These are phyloP conservation scores for Pichia ethanolica DNA, from an alignment of 805 yeast genomes.

Conservation along the genomic window DNA sequence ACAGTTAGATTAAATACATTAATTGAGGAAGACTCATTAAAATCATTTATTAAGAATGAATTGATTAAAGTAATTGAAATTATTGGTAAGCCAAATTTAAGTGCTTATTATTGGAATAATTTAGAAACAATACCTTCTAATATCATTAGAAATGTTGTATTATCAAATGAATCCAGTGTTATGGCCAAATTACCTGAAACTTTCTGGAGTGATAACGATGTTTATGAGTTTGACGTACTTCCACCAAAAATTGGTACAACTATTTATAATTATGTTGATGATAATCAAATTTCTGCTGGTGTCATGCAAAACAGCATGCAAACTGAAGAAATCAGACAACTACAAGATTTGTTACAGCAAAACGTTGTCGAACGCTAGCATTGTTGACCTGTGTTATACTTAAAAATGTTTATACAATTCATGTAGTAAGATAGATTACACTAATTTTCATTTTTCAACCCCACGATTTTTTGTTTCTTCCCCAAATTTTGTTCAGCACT, in stretches of 20 bases:
- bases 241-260: conserved; percentile 52
- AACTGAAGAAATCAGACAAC: conserved; percentile 20
- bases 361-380: conserved; percentile 9
- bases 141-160: conserved; percentile 56
- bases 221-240: conserved; percentile 63
- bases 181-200: conserved; percentile 61
- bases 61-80: conserved; percentile 12
- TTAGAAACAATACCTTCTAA: conserved; percentile 45
- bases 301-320: conserved; percentile 22
- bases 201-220: conserved; percentile 55
- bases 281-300: conserved; percentile 37
- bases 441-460: too few species aligned
- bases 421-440: too few species aligned
- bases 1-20: conserved; percentile 44
- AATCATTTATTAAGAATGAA: conserved; percentile 32
- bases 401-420: too few species aligned
- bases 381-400: neutral
- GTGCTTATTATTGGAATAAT: conserved; percentile 14
- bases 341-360: conserved; percentile 18
- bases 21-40: conserved; percentile 44
- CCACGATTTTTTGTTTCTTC: too few species aligned
- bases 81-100: conserved; percentile 12
- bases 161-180: conserved; percentile 63
- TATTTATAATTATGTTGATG: conserved; percentile 40
- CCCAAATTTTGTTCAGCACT: too few species aligned